Percentiles rank a stretch among this genome's conserved stretches.
Conservation (phyloP, 257 asterid species). For the Plantago ovata region DNA sequence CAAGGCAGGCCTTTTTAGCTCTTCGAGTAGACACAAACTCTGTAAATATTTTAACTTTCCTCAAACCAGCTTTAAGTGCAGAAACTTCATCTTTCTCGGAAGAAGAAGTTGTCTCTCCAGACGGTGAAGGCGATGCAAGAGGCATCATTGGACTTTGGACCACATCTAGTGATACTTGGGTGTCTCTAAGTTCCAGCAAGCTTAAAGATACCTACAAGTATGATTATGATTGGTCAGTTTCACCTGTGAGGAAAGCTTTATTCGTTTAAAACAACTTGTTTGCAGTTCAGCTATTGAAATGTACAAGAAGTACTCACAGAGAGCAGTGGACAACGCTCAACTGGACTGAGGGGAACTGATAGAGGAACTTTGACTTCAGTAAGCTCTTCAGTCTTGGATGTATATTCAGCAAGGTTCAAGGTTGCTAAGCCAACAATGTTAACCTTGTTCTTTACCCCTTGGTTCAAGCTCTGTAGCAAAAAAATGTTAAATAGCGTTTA, state of each 20-base stretch:
- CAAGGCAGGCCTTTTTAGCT: slow-evolving; percentile 82
- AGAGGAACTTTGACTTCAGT: slow-evolving; percentile 62
- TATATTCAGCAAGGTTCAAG: slow-evolving; percentile 77
- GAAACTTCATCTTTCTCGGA: slow-evolving; percentile 84
- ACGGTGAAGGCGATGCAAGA: slow-evolving; percentile 43
- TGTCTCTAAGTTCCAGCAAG: slow-evolving; percentile 40
- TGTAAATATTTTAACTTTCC: slow-evolving; percentile 75
- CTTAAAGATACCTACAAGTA: slow-evolving; percentile 61
- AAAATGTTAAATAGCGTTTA: not conserved
- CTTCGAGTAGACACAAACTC: slow-evolving; percentile 74
- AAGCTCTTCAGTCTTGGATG: slow-evolving; percentile 52
- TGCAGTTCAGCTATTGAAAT: not conserved
- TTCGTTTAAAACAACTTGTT: not conserved
- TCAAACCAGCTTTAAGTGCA: slow-evolving; percentile 86
- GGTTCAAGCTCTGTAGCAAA: slow-evolving; percentile 47
- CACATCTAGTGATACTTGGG: slow-evolving; percentile 23
- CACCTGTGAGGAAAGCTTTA: not conserved
- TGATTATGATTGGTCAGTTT: not conserved
- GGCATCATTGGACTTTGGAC: slow-evolving; percentile 45
- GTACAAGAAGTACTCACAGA: slow-evolving; percentile 38
- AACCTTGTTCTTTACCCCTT: slow-evolving; percentile 63
- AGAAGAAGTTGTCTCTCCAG: slow-evolving; percentile 44
- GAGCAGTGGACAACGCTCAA: slow-evolving; percentile 48
- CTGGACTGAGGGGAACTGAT: slow-evolving; percentile 36
- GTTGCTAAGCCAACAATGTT: slow-evolving; percentile 52